phyloP scores from a whole-genome alignment of 208 protist species.

The Wallacemonas collosoma region DNA sequence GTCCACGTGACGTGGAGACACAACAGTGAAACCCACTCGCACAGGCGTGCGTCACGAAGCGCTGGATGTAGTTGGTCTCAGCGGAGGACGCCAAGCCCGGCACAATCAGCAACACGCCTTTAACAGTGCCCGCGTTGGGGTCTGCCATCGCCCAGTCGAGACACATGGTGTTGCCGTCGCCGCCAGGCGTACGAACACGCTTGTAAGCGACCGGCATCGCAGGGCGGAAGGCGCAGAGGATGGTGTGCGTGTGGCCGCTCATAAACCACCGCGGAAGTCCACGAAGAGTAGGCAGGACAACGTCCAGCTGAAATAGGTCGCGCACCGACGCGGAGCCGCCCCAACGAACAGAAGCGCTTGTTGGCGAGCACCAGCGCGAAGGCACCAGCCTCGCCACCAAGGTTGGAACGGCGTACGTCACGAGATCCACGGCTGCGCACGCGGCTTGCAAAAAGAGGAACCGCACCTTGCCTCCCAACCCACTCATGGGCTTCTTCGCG shows the following conservation, averaged over 20 bases:
- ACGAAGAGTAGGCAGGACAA: not conserved
- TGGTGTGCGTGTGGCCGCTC: constrained; percentile 62
- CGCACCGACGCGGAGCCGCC: not conserved
- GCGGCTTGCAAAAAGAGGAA: constrained; percentile 34
- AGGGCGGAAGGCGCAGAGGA: constrained; percentile 67
- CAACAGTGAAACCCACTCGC: constrained; percentile 54
- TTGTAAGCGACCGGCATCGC: constrained; percentile 39
- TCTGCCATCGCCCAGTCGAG: constrained; percentile 58
- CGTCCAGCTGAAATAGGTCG: constrained; percentile 37
- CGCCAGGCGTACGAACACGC: constrained; percentile 40
- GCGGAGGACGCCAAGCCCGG: constrained; percentile 78
- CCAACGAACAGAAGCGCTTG: not conserved
- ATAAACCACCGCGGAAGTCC: constrained; percentile 16
- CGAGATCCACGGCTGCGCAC: constrained; percentile 18
- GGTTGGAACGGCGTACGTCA: constrained; percentile 15
- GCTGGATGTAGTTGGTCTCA: constrained; percentile 74
- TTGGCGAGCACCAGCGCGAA: not conserved
- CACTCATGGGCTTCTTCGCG: constrained; percentile 9
- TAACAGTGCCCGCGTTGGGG: constrained; percentile 14
- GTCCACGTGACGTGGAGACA: constrained; percentile 70
- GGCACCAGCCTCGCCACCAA: constrained; percentile 1
- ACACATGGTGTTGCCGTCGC: constrained; percentile 70
- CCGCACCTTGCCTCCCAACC: constrained; percentile 21
- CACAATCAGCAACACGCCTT: constrained; percentile 62
- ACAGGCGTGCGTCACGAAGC: constrained; percentile 53